These are phyloP conservation scores for Colletotrichum lindemuthianum DNA, from an alignment of 2,329 filamentous ascomycete genomes.

Conservation along the genomic window DNA sequence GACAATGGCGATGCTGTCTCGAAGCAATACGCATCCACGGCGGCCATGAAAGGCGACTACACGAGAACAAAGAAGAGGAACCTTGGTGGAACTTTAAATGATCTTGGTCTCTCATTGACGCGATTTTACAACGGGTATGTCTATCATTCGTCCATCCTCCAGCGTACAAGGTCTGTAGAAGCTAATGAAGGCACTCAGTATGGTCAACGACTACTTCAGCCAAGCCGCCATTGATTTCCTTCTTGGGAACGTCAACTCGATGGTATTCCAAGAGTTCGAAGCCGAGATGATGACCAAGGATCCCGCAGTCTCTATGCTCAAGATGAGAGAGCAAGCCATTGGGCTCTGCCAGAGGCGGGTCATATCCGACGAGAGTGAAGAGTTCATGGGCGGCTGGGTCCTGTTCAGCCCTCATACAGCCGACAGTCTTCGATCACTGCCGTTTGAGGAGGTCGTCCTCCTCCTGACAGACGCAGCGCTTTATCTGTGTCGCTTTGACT, in stretches of 20 bases:
- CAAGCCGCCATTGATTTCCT: slow-evolving; percentile 96
- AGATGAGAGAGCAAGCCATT: slow-evolving; percentile 87
- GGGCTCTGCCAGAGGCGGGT: slow-evolving; percentile 89
- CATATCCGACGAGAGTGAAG: slow-evolving; percentile 83
- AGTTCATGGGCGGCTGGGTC: slow-evolving; percentile 90
- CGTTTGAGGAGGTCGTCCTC: slow-evolving; percentile 89
- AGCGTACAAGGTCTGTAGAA: no score
- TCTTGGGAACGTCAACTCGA: slow-evolving; percentile 84
- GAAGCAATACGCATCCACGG: slow-evolving; percentile 94
- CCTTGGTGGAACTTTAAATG: slow-evolving; percentile 89
- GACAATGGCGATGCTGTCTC: slow-evolving; percentile 97
- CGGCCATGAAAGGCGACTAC: slow-evolving; percentile 96
- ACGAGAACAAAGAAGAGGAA: slow-evolving; percentile 91
- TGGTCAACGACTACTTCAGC: slow-evolving; percentile 97
- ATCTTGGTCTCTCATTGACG: slow-evolving; percentile 88
- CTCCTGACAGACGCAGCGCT: slow-evolving; percentile 86
- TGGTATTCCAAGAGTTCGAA: slow-evolving; percentile 94
- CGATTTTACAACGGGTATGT: slow-evolving; percentile 74
- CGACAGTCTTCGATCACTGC: slow-evolving; percentile 72
- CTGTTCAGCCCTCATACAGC: slow-evolving; percentile 79
- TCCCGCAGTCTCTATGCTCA: slow-evolving; percentile 85
- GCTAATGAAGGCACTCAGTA: slow-evolving; percentile 63
- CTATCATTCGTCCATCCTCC: background rate
- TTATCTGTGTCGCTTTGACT: slow-evolving; percentile 93
- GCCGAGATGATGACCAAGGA: slow-evolving; percentile 93